Base-by-base conservation (phyloP, 495 filamentous ascomycete species). In the Clavariopsis aquatica region DNA sequence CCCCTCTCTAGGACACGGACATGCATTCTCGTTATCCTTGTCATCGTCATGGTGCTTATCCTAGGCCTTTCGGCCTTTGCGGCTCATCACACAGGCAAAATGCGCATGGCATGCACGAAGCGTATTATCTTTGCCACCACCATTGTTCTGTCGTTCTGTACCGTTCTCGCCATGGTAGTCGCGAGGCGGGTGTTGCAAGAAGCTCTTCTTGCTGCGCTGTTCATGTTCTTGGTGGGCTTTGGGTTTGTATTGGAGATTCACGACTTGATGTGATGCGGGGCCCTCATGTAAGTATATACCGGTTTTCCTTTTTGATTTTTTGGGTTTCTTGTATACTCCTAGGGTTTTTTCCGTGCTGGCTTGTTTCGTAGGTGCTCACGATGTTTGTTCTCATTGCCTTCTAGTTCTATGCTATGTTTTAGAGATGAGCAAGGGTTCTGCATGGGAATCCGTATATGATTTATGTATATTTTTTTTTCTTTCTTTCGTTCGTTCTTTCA, bases 101-200 rank as follows among this genome's bases (percentile, higher is more conserved):
- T 27, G 17, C 64, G 58, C 45, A 62, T 67, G 43, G 26, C n/a
- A 3, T 62, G 64, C 52, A 67, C 58, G 1, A 62, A 67, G 22
- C 58, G 38, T 10, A 45, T 67, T 23, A 57, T 67, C 22, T 62
- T 62, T 28, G 12, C 49, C 5, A 52, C 58, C n/a, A 62, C 58
- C 7, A 28, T 57, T 22, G 19, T 61, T 17, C 29, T 67, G 49
- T 62, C 59, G 2, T 34, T 20, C 19, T 57, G 62, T 27, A 62
- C 58, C 12, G 58, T 61, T 31, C 41, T 60, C 52, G 51, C 59
- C 1, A 67, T 67, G 64, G 43, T 62, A 8, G 45, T 49, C 10
- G 57, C 57, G 28, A 62, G 64, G 36, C 52, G 58, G 10, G 51
- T 45, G 8, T 28, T 67, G 6, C 59, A 43, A 17, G 58, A 62